These are phyloP conservation scores for Pulveroboletus frians DNA, from an alignment of 768 basidiomycete genomes.

Conservation along the genomic window DNA sequence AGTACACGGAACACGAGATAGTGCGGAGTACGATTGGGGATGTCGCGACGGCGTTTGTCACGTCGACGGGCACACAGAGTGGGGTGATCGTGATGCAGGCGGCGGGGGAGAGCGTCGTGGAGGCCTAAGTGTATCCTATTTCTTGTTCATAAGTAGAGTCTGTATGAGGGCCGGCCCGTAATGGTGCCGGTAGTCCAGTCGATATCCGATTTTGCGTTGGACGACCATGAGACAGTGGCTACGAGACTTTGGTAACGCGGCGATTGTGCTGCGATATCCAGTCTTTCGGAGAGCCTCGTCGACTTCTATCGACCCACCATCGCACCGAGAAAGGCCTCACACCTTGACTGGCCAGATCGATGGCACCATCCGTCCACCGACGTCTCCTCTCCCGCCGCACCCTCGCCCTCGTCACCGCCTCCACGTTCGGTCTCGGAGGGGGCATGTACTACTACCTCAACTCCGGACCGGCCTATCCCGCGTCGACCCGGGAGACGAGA, in stretches of 20 bases:
- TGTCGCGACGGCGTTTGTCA: constrained; percentile 70
- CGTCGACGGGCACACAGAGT: constrained; percentile 49
- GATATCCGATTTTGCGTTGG: too few relatives aligned
- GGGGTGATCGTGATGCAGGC: constrained; percentile 71
- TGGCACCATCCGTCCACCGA: constrained; percentile 12
- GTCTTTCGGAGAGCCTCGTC: not conserved
- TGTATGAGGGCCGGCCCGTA: too few relatives aligned
- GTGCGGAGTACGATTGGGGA: constrained; percentile 84
- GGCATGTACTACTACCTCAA: constrained; percentile 69
- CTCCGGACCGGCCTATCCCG: constrained; percentile 65
- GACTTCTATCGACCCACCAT: not conserved
- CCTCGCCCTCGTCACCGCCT: constrained; percentile 47
- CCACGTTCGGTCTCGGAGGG: constrained; percentile 48
- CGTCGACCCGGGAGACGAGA: constrained; percentile 59
- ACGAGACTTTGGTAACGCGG: too few relatives aligned
- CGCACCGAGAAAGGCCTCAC: not conserved
- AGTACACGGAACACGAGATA: constrained; percentile 11
- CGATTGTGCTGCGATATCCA: too few relatives aligned
- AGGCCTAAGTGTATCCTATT: not conserved
- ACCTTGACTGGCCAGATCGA: not conserved
- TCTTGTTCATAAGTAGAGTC: too few relatives aligned
- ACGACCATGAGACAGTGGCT: too few relatives aligned
- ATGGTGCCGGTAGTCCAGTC: too few relatives aligned
- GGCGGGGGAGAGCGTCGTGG: constrained; percentile 23
- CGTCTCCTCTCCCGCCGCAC: constrained; percentile 45